Percentiles rank a stretch among this genome's conserved stretches.
Conservation (phyloP, 2,329 filamentous ascomycete species). For the Colletotrichum musae region DNA sequence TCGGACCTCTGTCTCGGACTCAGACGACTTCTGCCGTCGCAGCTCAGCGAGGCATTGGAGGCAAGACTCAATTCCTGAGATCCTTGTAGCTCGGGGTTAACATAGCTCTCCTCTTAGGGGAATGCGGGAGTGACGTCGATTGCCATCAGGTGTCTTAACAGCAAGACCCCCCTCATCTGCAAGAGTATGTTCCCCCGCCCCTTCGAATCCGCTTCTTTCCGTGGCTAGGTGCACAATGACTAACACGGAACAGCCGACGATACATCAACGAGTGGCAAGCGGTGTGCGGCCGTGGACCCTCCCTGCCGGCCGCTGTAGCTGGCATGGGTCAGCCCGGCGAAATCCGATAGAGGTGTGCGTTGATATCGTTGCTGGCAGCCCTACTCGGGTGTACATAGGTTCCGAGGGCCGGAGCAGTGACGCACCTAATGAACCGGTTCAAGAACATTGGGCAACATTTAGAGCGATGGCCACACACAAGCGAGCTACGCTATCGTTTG, state of each 20-base stretch:
- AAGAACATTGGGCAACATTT: no score
- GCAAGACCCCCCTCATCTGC: conserved; percentile 17
- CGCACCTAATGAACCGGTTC: no score
- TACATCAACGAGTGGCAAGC: conserved; percentile 18
- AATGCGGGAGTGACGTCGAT: conserved; percentile 11
- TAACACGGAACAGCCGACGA: background rate
- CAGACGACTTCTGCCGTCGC: background rate
- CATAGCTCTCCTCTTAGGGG: background rate
- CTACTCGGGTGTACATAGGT: no score
- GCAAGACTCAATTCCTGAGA: background rate
- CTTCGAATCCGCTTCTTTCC: no score
- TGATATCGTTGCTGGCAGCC: no score
- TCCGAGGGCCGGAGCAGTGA: no score
- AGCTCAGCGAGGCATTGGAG: conserved; percentile 13
- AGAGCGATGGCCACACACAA: no score
- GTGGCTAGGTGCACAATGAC: background rate
- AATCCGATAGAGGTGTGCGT: no score
- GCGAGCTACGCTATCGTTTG: no score
- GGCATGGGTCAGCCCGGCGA: background rate
- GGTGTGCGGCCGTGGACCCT: conserved; percentile 5
- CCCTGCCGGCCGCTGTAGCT: conserved; percentile 6
- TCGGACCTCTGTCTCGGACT: background rate
- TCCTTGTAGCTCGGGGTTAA: no score
- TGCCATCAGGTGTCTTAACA: conserved; percentile 19
- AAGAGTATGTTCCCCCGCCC: conserved; percentile 5